Percentiles rank a stretch among this genome's conserved stretches.
phyloP scores from a whole-genome alignment of 306 rosid species.

The Luffa acutangula region DNA sequence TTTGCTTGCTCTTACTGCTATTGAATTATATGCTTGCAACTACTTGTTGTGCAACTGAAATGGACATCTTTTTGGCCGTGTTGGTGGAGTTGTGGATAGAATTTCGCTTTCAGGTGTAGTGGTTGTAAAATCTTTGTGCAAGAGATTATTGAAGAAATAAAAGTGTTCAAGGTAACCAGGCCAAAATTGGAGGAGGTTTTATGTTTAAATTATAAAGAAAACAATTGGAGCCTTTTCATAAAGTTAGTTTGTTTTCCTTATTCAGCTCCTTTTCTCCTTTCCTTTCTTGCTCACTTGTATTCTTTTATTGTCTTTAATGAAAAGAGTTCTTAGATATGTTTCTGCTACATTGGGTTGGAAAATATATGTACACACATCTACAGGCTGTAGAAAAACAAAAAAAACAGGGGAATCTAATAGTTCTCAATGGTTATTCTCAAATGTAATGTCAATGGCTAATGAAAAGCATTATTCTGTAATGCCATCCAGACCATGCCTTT shows the following conservation, averaged over 20 bases:
- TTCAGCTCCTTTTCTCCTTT: background rate
- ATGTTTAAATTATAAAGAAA: background rate
- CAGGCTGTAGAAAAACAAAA: background rate
- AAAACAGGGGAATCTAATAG: background rate
- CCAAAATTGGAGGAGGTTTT: background rate
- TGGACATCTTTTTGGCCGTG: background rate
- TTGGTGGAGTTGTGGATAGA: background rate
- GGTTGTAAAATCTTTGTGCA: background rate
- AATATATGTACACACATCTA: background rate
- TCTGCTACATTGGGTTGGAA: background rate
- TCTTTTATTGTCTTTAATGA: background rate
- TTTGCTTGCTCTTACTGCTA: background rate
- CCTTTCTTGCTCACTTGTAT: background rate
- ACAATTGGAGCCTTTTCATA: background rate
- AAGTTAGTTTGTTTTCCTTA: background rate
- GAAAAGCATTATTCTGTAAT: too few species aligned
- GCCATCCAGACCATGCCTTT: too few species aligned
- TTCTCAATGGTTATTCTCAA: too few species aligned
- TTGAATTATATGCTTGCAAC: background rate
- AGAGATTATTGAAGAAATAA: background rate
- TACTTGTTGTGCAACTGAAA: background rate
- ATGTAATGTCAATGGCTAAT: too few species aligned
- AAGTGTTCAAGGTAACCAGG: background rate
- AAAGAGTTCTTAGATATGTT: background rate
- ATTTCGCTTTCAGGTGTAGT: background rate